Evolutionary conservation across 2,329 filamentous ascomycete genomes (phyloP), one percentile per base, ranked within the genome.

Genomic region (Meredithiella fracta): DNA sequence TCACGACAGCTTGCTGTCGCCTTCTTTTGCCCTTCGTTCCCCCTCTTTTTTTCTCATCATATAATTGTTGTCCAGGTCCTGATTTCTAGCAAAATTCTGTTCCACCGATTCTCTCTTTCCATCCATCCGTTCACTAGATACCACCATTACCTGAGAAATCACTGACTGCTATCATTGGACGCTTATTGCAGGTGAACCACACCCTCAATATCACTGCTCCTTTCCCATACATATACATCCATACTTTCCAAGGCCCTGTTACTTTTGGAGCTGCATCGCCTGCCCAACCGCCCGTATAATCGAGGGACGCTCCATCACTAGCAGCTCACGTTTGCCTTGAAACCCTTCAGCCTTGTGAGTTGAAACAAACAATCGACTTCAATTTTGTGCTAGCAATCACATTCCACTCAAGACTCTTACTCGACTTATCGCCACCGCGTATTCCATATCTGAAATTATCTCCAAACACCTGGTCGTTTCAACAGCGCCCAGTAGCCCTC

Each of bases 151-250:
- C 6, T 25, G 20, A 49, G 44, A 49, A 49, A 20, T 25, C 1
- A n/a, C 22, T 11, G 22, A 2, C 22, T 22, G 14, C 25, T 22
- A 4, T 25, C 7, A 6, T 37, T 34, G 50, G 23, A 25, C 40
- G 55, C 49, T 52, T 53, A 52, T 56, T 37, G 31, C 25, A 56
- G 26, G 38, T 25, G 20, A n/a, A 6, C 37, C 50, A 47, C 55
- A 40, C n/a, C 31, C 38, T 11, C n/a, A 7, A 47, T 37, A 47
- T 34, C n/a, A n/a, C 29, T 8, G 42, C 53, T 37, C 26, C 26
- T 47, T 49, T 47, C 26, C 49, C 53, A 34, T 54, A 54, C 50
- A 52, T 52, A 52, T 38, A 37, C 31, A 34, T 20, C 42, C 25
- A 34, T 8, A 14, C 8, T 47, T 31, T 53, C 17, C 20, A 15